A percentile compares a stretch with the other conserved stretches of the same genome.
These are phyloP conservation scores for Clonostachys chloroleuca DNA, from an alignment of 2,329 filamentous ascomycete genomes.

Conservation along the genomic window DNA sequence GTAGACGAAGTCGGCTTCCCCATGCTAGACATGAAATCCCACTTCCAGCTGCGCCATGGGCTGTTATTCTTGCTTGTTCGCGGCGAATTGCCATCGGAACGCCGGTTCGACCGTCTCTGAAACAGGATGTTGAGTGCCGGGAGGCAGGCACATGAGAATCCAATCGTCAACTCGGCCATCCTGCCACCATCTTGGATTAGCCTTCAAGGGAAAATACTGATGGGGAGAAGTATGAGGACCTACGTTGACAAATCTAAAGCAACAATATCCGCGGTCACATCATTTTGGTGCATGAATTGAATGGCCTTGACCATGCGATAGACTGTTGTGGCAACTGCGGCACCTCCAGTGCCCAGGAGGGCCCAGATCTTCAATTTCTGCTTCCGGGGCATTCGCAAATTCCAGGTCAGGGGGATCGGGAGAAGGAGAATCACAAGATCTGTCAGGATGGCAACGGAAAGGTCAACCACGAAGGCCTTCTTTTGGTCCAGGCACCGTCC, in stretches of 20 bases:
- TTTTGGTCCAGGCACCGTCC: slow-evolving; percentile 20
- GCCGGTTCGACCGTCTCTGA: neutral
- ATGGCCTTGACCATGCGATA: slow-evolving; percentile 15
- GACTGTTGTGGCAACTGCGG: slow-evolving; percentile 17
- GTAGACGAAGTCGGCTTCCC: neutral
- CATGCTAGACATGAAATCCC: neutral
- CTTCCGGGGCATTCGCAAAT: slow-evolving; percentile 13
- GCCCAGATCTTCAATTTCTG: slow-evolving; percentile 24
- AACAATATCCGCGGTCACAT: slow-evolving; percentile 15
- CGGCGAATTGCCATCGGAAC: neutral
- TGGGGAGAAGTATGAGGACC: neutral
- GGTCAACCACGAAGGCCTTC: slow-evolving; percentile 23
- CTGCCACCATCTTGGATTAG: neutral
- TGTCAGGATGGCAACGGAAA: slow-evolving; percentile 20
- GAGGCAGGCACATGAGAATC: slow-evolving; percentile 15
- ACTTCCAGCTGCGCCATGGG: too few relatives aligned
- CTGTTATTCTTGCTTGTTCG: neutral
- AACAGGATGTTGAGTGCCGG: slow-evolving; percentile 12
- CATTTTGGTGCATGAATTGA: slow-evolving; percentile 11
- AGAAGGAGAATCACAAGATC: slow-evolving; percentile 25
- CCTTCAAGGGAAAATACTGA: too few relatives aligned
- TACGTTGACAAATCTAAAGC: neutral
- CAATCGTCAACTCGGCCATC: slow-evolving; percentile 13
- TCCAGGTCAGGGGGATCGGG: slow-evolving; percentile 22
- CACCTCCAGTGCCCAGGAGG: slow-evolving; percentile 20